Evolutionary conservation across 192 early-diverging fungal species (phyloP).

Genomic region (Backusella sp.): DNA sequence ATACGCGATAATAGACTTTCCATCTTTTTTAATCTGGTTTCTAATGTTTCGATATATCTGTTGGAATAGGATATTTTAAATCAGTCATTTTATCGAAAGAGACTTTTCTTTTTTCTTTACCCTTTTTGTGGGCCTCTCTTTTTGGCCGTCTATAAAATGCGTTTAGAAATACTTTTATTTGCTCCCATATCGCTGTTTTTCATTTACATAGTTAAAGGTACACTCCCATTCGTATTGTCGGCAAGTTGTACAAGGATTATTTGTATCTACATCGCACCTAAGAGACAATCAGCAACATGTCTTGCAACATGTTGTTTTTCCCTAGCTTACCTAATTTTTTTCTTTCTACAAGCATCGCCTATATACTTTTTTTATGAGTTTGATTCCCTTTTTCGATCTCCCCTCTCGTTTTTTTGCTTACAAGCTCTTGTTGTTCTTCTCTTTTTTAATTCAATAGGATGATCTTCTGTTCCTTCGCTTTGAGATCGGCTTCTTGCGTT

Average conservation of each 20-base stretch:
- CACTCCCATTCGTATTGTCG: slow-evolving; percentile 33
- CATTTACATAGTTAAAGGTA: slow-evolving; percentile 31
- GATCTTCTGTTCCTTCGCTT: not conserved
- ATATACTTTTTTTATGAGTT: not conserved
- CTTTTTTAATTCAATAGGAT: not conserved
- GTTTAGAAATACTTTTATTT: not conserved
- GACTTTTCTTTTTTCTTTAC: not conserved
- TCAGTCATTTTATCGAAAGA: slow-evolving; percentile 12
- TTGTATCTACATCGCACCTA: slow-evolving; percentile 31
- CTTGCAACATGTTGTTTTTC: too few species aligned
- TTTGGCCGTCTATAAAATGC: slow-evolving; percentile 10
- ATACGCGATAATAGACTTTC: slow-evolving; percentile 20
- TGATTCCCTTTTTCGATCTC: not conserved
- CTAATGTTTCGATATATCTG: slow-evolving; percentile 30
- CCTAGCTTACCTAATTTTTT: slow-evolving; percentile 27
- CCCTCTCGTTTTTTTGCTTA: not conserved
- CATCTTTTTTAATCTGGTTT: slow-evolving; percentile 28
- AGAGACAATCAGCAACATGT: not conserved
- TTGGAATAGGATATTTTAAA: not conserved
- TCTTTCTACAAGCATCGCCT: slow-evolving; percentile 34
- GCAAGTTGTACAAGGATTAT: slow-evolving; percentile 28
- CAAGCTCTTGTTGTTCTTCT: slow-evolving; percentile 5
- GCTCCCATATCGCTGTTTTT: not conserved
- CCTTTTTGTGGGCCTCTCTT: slow-evolving; percentile 35
- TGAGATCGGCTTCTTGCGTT: not conserved